Evolutionary conservation across 306 rosid genomes (phyloP), one percentile per base, ranked within the genome.

Genomic region (Begonia fuchsioides): DNA sequence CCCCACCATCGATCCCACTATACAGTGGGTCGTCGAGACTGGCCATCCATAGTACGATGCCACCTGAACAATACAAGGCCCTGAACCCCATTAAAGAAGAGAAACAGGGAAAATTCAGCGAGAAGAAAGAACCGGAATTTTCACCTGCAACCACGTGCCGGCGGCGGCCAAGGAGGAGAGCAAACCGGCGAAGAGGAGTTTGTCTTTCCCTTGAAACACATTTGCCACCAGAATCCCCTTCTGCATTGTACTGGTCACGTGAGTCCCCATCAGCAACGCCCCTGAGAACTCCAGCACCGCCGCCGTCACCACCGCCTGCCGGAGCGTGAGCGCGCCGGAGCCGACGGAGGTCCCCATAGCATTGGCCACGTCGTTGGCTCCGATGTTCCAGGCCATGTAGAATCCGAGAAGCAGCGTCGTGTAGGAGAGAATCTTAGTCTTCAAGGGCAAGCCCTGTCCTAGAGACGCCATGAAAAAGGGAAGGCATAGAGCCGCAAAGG

Each of bases 311-410:
- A 92, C 96, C 1, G 98, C 98, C 58, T 92, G 98, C 44, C 94
- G 53, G 3, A 92, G 69, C 11, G 93, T 56, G 73, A 92, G 46
- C 1, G 98, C 98, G 1, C 98, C 98, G 0, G 98, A 92, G 0
- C 98, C 98, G 38, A 85, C 98, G 5, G 96, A 92, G 8, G 98
- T 92, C 2, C 98, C 98, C 98, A 92, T 92, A 1, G 98, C 98
- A 59, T 92, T 92, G 0, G 98, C 98, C 61, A 92, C 98, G 46
- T 92, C 98, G 45, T 92, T 92, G 16, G 98, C 96, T 11, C 98
- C 98, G 14, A 92, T 92, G 61, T 92, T 92, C 98, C 98, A 92
- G 26, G 96, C 98, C 98, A 92, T 92, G 71, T 92, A 92, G 32
- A 92, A 85, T n/a, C 96, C 98, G 51, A 80, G 79, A 43, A 92